Evolutionary conservation across 1,284 basidiomycete genomes (phyloP), one percentile per base, ranked within the genome.

Genomic region (Xerocomus cyaneibrunnescens): DNA sequence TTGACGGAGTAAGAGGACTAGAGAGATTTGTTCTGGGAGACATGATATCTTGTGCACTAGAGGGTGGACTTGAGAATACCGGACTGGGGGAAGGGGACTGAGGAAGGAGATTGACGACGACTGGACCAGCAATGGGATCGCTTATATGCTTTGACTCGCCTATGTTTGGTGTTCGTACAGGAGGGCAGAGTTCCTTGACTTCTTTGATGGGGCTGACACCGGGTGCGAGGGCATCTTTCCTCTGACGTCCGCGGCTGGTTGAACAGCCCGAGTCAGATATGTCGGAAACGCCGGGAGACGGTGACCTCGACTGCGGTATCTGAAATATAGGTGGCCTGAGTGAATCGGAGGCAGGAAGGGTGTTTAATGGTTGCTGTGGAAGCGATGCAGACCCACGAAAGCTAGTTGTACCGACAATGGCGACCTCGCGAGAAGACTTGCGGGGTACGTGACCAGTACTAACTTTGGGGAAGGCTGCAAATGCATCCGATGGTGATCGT

Each of bases 111-210:
- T 70, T 76, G 56, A 81, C 71, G 37, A 84, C 72, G 17, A 84
- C 74, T 32, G 84, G 83, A 35, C 78, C 76, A 49, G 82, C 80
- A 36, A 85, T 80, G 37, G 78, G 82, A 49, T 75, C 70, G 57
- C 72, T 69, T 51, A 85, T 76, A 51, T 78, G 74, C 60, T 84
- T 85, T 56, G 69, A 69, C 61, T 83, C 73, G 30, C 83, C 81
- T 56, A 84, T 83, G 51, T 70, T 74, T 28, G 83, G 82, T 16
- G 83, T 85, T 28, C 73, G 61, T 47, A 71, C 59, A 60, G 68
- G 60, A 58, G 61, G 57, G 48, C 51, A 27, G 50, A 54, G 34
- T 45, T 67, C 58, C 32, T 54, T 62, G 30, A 62, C 54, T 50
- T 72, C 70, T 50, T 57, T 69, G 53, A 64, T 57, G 37, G 67